Conservation (phyloP, 176 grass and related monocot genomes). For the Rhynchospora pubera region DNA sequence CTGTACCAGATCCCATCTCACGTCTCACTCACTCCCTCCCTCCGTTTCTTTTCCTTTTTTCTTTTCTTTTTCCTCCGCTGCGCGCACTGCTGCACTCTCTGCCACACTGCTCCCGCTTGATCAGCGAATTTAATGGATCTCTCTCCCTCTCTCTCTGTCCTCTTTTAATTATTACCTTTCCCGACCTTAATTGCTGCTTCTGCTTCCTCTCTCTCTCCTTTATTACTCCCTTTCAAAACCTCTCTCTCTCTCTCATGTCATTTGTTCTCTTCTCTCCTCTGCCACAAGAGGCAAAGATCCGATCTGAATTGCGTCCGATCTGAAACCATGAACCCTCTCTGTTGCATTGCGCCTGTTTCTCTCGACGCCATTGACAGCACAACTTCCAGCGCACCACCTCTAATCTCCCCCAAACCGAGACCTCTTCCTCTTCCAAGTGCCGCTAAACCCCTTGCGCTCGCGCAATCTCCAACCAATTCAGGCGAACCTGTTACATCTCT, state of each 20-base stretch:
- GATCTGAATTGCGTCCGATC: constrained; percentile 9
- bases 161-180: constrained; percentile 30
- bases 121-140: constrained; percentile 25
- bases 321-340: constrained; percentile 60
- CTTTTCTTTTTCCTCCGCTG: background rate
- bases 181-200: constrained; percentile 1
- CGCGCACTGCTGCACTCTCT: constrained; percentile 17
- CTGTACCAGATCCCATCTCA: background rate
- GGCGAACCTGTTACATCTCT: background rate
- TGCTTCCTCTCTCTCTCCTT: constrained; percentile 5
- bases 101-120: constrained; percentile 13
- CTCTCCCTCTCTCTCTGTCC: constrained; percentile 8
- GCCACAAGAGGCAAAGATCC: constrained; percentile 7
- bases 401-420: constrained; percentile 18
- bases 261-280: background rate
- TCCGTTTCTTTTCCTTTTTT: background rate
- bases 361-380: constrained; percentile 41
- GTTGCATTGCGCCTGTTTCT: constrained; percentile 83
- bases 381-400: constrained; percentile 7
- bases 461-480: constrained; percentile 2
- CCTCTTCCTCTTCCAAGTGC: background rate
- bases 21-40: background rate
- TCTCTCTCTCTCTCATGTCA: background rate
- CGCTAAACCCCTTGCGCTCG: background rate
- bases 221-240: constrained; percentile 29